These are phyloP conservation scores for Clitocybe nebularis DNA, from an alignment of 1,284 basidiomycete species.

Conservation along the genomic window DNA sequence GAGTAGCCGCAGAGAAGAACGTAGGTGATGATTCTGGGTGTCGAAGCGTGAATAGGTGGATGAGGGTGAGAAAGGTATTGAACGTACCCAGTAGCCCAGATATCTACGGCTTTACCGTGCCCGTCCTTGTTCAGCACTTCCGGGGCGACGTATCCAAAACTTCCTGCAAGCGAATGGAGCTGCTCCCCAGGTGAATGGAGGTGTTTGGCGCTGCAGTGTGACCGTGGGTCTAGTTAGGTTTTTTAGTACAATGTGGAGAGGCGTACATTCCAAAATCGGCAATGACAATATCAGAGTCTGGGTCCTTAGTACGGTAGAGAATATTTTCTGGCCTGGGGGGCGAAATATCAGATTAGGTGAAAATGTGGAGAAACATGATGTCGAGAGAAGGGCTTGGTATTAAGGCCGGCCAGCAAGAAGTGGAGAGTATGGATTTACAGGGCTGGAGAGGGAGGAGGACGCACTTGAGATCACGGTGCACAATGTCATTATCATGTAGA, in stretches of 20 bases:
- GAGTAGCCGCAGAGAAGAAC: slow-evolving; percentile 90
- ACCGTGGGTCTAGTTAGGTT: slow-evolving; percentile 6
- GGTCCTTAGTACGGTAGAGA: slow-evolving; percentile 75
- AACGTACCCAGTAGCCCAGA: slow-evolving; percentile 87
- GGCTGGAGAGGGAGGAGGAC: slow-evolving; percentile 18
- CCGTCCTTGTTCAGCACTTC: slow-evolving; percentile 84
- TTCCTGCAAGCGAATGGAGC: slow-evolving; percentile 81
- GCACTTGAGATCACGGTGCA: slow-evolving; percentile 88
- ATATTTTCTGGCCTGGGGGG: slow-evolving; percentile 86
- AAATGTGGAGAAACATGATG: no score
- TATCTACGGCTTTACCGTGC: slow-evolving; percentile 89
- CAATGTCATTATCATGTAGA: slow-evolving; percentile 83
- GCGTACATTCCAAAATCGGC: slow-evolving; percentile 95
- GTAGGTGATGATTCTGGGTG: slow-evolving; percentile 83
- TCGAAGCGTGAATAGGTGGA: not conserved
- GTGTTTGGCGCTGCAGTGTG: slow-evolving; percentile 71
- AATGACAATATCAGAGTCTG: slow-evolving; percentile 81
- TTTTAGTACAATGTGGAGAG: not conserved
- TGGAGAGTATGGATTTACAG: slow-evolving; percentile 3
- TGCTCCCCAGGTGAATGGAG: slow-evolving; percentile 76
- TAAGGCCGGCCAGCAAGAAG: no score
- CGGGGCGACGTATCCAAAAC: slow-evolving; percentile 92
- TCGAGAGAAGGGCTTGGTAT: no score
- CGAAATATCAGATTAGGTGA: slow-evolving; percentile 2
- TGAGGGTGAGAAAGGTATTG: not conserved